phyloP scores from a whole-genome alignment of 1,139 yeast species.

The Komagataea norvegica region DNA sequence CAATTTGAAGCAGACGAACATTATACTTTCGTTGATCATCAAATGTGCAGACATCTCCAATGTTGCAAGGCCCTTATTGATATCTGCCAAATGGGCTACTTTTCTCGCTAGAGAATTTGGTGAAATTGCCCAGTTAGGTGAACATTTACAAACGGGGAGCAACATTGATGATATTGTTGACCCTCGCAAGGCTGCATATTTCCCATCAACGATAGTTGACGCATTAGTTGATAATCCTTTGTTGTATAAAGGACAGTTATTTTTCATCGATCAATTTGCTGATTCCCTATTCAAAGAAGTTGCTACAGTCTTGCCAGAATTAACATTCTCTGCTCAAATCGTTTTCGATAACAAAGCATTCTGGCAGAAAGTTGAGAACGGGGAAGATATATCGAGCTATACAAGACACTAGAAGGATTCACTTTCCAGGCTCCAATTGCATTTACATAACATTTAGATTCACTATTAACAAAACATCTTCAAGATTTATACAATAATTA shows the following conservation, averaged over 20 bases:
- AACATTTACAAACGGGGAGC: slow-evolving; percentile 29
- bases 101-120: slow-evolving; percentile 71
- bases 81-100: slow-evolving; percentile 84
- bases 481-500: not conserved
- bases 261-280: slow-evolving; percentile 81
- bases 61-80: slow-evolving; percentile 72
- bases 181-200: slow-evolving; percentile 16
- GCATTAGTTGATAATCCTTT: slow-evolving; percentile 39
- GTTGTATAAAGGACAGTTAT: slow-evolving; percentile 73
- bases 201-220: slow-evolving; percentile 29
- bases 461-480: not conserved
- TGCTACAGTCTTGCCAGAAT: slow-evolving; percentile 50
- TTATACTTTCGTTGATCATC: slow-evolving; percentile 64
- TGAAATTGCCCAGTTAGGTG: slow-evolving; percentile 58
- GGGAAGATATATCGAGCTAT: not conserved
- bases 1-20: slow-evolving; percentile 31
- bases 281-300: slow-evolving; percentile 66
- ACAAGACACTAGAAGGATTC: too few species aligned
- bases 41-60: slow-evolving; percentile 95
- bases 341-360: slow-evolving; percentile 35
- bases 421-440: too few species aligned
- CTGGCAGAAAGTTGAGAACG: slow-evolving; percentile 32
- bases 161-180: slow-evolving; percentile 19
- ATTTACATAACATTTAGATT: not conserved
- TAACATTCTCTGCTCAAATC: slow-evolving; percentile 43